Conservation (phyloP, 306 rosid genomes). For the apple (Malus domestica) region ASM211411v1 NC_041803.1:9476501-9477000, state of each 20-base stretch:
- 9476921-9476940: conserved; percentile 82
- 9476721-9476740: conserved; percentile 98
- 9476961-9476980: background rate
- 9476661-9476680: conserved; percentile 43
- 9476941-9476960: conserved; percentile 78
- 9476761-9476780: conserved; percentile 91
- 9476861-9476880: conserved; percentile 76
- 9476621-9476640: conserved; percentile 1
- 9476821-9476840: conserved; percentile 91
- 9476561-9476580: background rate
- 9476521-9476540: background rate
- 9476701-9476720: conserved; percentile 95
- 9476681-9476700: conserved; percentile 62
- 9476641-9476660: conserved; percentile 32
- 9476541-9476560: background rate
- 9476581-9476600: background rate
- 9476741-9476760: conserved; percentile 92
- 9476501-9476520: background rate
- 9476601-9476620: background rate
- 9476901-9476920: conserved; percentile 93
- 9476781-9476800: conserved; percentile 95
- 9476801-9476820: conserved; percentile 92
- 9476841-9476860: conserved; percentile 93
- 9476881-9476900: conserved; percentile 95
- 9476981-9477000: background rate